phyloP scores from a whole-genome alignment of 768 basidiomycete genomes.

The Calvatia gigantea region DNA sequence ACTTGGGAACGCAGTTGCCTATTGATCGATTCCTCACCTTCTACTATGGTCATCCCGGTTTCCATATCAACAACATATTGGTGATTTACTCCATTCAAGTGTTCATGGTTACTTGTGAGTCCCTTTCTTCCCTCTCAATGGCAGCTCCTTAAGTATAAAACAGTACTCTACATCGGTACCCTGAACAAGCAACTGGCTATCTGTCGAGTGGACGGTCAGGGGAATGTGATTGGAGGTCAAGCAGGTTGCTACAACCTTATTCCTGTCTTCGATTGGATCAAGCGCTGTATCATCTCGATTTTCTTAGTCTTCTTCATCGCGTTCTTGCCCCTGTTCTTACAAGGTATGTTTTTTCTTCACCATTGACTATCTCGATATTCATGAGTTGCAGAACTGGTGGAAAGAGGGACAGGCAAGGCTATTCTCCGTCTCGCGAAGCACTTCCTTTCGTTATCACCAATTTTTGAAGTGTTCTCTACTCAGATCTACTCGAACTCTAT shows the following conservation, averaged over 20 bases:
- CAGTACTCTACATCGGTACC: slow-evolving; percentile 92
- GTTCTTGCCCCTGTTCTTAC: slow-evolving; percentile 93
- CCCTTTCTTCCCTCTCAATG: slow-evolving; percentile 5
- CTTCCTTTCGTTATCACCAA: slow-evolving; percentile 93
- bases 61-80: slow-evolving; percentile 99
- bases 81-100: slow-evolving; percentile 98
- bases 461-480: slow-evolving; percentile 99
- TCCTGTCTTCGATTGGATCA: slow-evolving; percentile 98
- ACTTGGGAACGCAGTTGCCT: slow-evolving; percentile 95
- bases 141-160: slow-evolving; percentile 1
- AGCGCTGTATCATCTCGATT: slow-evolving; percentile 93
- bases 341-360: slow-evolving; percentile 55
- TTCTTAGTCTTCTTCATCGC: slow-evolving; percentile 99
- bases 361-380: background rate
- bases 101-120: slow-evolving; percentile 93
- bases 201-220: slow-evolving; percentile 79
- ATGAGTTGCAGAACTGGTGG: slow-evolving; percentile 74
- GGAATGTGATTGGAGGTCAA: slow-evolving; percentile 80
- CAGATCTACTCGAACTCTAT: slow-evolving; percentile 98
- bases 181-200: slow-evolving; percentile 91
- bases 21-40: slow-evolving; percentile 99
- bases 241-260: slow-evolving; percentile 94
- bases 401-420: slow-evolving; percentile 94
- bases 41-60: slow-evolving; percentile 99
- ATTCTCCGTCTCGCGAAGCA: slow-evolving; percentile 93